Conservation (phyloP, 208 protist genomes). For the Trypanosoma vivax region DNA sequence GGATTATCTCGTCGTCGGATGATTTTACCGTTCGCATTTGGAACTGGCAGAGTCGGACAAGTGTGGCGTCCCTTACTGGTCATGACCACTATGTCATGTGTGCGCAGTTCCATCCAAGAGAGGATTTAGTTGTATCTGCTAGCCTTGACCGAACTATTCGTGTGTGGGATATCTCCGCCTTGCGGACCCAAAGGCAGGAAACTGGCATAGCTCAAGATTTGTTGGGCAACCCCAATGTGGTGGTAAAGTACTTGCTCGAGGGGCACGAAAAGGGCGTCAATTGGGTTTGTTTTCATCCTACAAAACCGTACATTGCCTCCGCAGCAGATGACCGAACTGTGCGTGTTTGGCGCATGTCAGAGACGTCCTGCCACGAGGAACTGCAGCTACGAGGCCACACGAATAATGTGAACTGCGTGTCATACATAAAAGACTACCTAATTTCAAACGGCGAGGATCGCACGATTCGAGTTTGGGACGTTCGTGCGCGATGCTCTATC, state of each 20-base stretch:
- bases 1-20: slow-evolving; percentile 98
- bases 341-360: slow-evolving; percentile 94
- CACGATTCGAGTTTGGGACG: slow-evolving; percentile 93
- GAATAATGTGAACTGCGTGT: slow-evolving; percentile 96
- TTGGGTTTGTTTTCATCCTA: slow-evolving; percentile 98
- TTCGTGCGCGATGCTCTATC: slow-evolving; percentile 52
- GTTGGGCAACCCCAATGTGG: slow-evolving; percentile 92
- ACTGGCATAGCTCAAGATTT: slow-evolving; percentile 85
- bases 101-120: slow-evolving; percentile 94
- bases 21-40: slow-evolving; percentile 99
- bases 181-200: slow-evolving; percentile 65
- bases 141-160: slow-evolving; percentile 99
- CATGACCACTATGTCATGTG: slow-evolving; percentile 99
- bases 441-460: slow-evolving; percentile 95
- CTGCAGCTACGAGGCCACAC: slow-evolving; percentile 94
- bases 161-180: slow-evolving; percentile 98
- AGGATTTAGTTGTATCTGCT: slow-evolving; percentile 95
- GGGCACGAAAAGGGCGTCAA: slow-evolving; percentile 99
- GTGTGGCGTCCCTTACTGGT: slow-evolving; percentile 94
- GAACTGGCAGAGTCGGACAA: slow-evolving; percentile 97
- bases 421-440: slow-evolving; percentile 96
- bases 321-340: slow-evolving; percentile 97
- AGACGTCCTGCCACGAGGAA: slow-evolving; percentile 86
- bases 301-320: slow-evolving; percentile 92
- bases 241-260: slow-evolving; percentile 94